These are phyloP conservation scores for sunflower (Helianthus annuus) DNA, from an alignment of 129 eudicot species.

Conservation along the genomic window HanXRQr2.0-SUNRISE NC_035449.2:14294453-14294952, in stretches of 20 bases:
- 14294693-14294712: constrained; percentile 38
- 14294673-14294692: constrained; percentile 61
- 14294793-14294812: too few relatives aligned
- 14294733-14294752: constrained; percentile 70
- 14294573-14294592: constrained; percentile 33
- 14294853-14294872: too few relatives aligned
- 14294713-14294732: constrained; percentile 62
- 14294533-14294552: constrained; percentile 19
- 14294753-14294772: constrained; percentile 94
- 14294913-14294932: too few relatives aligned
- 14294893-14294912: too few relatives aligned
- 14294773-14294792: neutral
- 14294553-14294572: constrained; percentile 2
- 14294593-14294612: constrained; percentile 62
- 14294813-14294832: too few relatives aligned
- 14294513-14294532: constrained; percentile 17
- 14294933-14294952: too few relatives aligned
- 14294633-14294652: constrained; percentile 77
- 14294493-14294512: neutral
- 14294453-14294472: constrained; percentile 29
- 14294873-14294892: too few relatives aligned
- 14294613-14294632: constrained; percentile 38
- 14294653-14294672: constrained; percentile 65
- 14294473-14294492: neutral
- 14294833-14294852: too few relatives aligned